Conservation (phyloP, 306 rosid species). For the Cicer chorassanicum region DNA sequence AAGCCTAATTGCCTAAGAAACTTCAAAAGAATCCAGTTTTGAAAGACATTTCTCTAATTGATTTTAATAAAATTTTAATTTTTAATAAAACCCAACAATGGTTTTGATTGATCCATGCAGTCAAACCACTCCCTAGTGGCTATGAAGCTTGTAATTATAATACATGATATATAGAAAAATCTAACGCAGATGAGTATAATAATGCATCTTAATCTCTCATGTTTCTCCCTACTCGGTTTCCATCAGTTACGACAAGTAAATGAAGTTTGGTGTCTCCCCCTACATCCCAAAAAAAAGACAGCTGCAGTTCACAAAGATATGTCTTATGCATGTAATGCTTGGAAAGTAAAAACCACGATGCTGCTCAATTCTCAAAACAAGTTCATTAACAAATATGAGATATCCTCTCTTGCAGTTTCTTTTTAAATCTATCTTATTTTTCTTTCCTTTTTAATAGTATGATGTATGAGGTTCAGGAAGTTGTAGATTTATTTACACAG, state of each 20-base stretch:
- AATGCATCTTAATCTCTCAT: constrained; percentile 23
- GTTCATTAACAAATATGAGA: constrained; percentile 31
- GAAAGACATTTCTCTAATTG: constrained; percentile 6
- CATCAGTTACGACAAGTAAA: constrained; percentile 13
- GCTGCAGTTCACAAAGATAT: not conserved
- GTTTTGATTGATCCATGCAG: not conserved
- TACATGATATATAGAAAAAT: constrained; percentile 16
- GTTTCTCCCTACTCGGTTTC: not conserved
- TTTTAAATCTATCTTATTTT: not conserved
- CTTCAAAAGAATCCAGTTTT: not conserved
- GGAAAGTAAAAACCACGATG: constrained; percentile 15
- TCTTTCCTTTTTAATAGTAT: constrained; percentile 14
- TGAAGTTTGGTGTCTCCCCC: not conserved
- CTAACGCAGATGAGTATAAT: not conserved
- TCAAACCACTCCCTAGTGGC: not conserved
- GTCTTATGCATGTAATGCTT: not conserved
- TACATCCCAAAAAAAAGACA: not conserved
- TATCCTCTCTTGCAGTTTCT: constrained; percentile 21
- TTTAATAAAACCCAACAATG: constrained; percentile 14
- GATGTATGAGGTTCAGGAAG: constrained; percentile 3
- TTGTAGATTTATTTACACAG: not conserved
- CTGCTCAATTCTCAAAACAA: constrained; percentile 4
- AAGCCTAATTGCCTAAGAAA: not conserved
- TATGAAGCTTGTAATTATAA: not conserved
- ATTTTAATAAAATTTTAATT: not conserved